Evolutionary conservation across 495 filamentous ascomycete genomes (phyloP), one percentile per base, ranked within the genome.

Genomic region (Podospora pseudoanserina): DNA sequence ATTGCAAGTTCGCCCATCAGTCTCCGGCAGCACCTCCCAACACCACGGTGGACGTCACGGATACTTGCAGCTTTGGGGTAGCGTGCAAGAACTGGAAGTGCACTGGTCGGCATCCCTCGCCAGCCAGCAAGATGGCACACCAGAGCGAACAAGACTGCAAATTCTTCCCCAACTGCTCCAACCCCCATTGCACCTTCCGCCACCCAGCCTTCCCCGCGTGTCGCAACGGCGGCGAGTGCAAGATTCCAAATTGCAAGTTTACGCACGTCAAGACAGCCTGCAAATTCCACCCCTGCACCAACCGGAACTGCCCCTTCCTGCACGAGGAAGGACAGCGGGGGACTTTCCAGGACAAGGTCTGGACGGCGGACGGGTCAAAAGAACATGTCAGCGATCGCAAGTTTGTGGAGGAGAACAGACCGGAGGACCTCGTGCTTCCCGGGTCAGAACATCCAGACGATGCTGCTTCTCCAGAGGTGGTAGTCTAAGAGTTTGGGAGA

Each of bases 51-150:
- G 96, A 97, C 76, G 80, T 93, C 65, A 83, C 83, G 49, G 94
- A 97, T 74, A 80, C 83, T 34, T 99, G 95, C 81, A 82, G 88
- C 53, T 97, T 88, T 75, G 95, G 93, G 16, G 92, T 87, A 4
- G 92, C 92, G 20, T 99, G 95, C 86, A 95, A 93, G 77, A 99
- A 97, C 81, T 83, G 85, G 54, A 99, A 99, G 78, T 99, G 95
- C 73, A 90, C 90, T 2, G 94, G 87, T 27, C 89, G 91, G 13
- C 95, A 99, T 76, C 95, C 95, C 5, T 98, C 95, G 20, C 95
- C 96, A 13, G 92, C 94, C 11, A 84, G 89, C 68, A 91, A 88
- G 76, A 76, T 85, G 44, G 87, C 88, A 15, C 90, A 92, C 78
- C 90, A 95, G 76, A 85, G 88, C 61, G 91, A 96, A 75, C 86